A percentile compares a stretch with the other conserved stretches of the same genome.
These are phyloP conservation scores for Artemisia tridentata DNA, from an alignment of 129 eudicot species.

Conservation along the genomic window DNA sequence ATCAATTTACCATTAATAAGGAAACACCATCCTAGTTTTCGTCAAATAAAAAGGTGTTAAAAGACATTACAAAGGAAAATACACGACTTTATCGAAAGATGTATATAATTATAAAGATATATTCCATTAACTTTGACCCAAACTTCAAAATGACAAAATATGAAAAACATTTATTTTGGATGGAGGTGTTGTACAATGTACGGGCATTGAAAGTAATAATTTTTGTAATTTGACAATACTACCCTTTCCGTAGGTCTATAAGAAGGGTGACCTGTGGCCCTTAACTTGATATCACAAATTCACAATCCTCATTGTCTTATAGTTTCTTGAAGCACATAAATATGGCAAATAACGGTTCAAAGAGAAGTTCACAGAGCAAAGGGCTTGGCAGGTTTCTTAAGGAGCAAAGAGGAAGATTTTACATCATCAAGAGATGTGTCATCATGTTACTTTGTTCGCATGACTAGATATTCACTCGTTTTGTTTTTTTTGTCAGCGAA, in stretches of 20 bases:
- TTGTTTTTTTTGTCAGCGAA: constrained; percentile 7
- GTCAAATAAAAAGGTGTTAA: not conserved
- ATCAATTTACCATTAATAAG: constrained; percentile 22
- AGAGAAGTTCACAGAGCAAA: constrained; percentile 41
- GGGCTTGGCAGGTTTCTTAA: constrained; percentile 46
- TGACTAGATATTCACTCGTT: constrained; percentile 23
- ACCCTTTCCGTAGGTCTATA: constrained; percentile 32
- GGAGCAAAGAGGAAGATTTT: constrained; percentile 51
- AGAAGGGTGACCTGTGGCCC: constrained; percentile 27
- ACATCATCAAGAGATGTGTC: constrained; percentile 55
- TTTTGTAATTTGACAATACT: constrained; percentile 31
- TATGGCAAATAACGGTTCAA: constrained; percentile 31
- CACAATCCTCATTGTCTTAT: constrained; percentile 13
- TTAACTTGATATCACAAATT: constrained; percentile 12
- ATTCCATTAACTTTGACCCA: constrained; percentile 9
- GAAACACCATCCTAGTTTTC: constrained; percentile 25
- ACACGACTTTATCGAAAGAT: not conserved
- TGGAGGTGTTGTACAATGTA: constrained; percentile 29
- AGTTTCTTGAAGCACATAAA: constrained; percentile 12
- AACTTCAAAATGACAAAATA: constrained; percentile 17
- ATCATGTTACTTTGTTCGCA: constrained; percentile 52
- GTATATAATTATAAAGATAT: not conserved
- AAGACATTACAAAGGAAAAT: not conserved
- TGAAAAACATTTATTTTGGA: constrained; percentile 1
- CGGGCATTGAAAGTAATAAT: constrained; percentile 11